Conservation (phyloP, 768 basidiomycete genomes). For the Boletus rufocinnamomeus region DNA sequence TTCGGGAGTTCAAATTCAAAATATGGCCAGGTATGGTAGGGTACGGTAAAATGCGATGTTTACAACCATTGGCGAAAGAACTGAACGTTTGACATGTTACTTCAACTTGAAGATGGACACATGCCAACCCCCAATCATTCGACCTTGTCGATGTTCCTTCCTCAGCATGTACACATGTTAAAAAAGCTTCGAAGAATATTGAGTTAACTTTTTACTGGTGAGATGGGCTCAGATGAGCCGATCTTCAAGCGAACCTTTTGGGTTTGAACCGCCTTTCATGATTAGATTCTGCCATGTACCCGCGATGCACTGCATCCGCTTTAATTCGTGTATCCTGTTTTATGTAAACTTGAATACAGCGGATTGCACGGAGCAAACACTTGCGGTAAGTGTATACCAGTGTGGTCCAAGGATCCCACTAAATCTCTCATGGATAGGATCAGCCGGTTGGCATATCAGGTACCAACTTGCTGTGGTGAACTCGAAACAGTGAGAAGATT, state of each 20-base stretch:
- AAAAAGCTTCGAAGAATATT: neutral
- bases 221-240: too few relatives aligned
- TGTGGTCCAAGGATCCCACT: neutral
- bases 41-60: too few relatives aligned
- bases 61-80: too few relatives aligned
- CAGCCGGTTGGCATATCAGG: too few relatives aligned
- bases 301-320: neutral
- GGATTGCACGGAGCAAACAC: neutral
- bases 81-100: too few relatives aligned
- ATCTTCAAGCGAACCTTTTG: constrained; percentile 5
- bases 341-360: neutral
- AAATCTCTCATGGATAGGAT: neutral
- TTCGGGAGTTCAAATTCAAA: too few relatives aligned
- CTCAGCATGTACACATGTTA: too few relatives aligned
- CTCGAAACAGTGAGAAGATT: neutral
- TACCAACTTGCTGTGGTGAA: too few relatives aligned
- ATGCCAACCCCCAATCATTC: too few relatives aligned
- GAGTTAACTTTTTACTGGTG: neutral
- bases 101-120: too few relatives aligned
- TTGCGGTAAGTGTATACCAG: neutral
- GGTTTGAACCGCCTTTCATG: neutral
- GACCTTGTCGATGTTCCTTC: too few relatives aligned
- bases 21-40: too few relatives aligned
- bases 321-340: neutral
- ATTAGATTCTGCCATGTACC: neutral